Percentiles rank a stretch among this genome's conserved stretches.
Conservation (phyloP, 2,329 filamentous ascomycete genomes). For the Rhytidhysteron rufulum region DNA sequence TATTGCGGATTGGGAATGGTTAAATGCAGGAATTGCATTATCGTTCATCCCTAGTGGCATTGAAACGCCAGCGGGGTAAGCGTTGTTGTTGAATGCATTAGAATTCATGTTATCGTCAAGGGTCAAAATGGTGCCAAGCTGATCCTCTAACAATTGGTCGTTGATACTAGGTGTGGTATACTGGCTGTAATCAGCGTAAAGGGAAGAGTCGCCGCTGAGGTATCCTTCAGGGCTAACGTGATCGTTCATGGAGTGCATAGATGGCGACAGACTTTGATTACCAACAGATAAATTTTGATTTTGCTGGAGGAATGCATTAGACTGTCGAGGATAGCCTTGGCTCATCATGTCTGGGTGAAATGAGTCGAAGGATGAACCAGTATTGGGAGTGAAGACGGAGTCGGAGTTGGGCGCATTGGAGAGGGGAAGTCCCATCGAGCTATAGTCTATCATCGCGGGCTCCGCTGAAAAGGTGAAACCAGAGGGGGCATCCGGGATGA, state of each 20-base stretch:
- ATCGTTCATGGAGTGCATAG: constrained; percentile 29
- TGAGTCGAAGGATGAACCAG: constrained; percentile 32
- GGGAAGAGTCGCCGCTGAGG: constrained; percentile 30
- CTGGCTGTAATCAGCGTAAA: constrained; percentile 25
- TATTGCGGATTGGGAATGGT: constrained; percentile 21
- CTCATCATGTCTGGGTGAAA: constrained; percentile 28
- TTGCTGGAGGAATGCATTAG: constrained; percentile 22
- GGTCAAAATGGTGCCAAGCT: constrained; percentile 19
- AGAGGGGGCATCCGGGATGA: constrained; percentile 28
- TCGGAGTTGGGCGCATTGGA: constrained; percentile 23
- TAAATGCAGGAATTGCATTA: constrained; percentile 25
- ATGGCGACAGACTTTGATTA: constrained; percentile 32
- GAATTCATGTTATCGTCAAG: constrained; percentile 21
- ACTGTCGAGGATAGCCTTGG: constrained; percentile 8
- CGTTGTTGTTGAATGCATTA: constrained; percentile 15
- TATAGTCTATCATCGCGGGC: constrained; percentile 30
- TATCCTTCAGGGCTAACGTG: constrained; percentile 36
- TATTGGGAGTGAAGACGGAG: constrained; percentile 27
- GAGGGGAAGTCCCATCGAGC: constrained; percentile 17
- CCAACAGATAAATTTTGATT: constrained; percentile 22
- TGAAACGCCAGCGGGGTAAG: constrained; percentile 19
- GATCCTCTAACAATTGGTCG: constrained; percentile 27
- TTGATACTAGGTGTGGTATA: constrained; percentile 31
- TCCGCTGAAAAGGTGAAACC: constrained; percentile 34
- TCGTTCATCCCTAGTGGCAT: constrained; percentile 25